phyloP scores from a whole-genome alignment of 2,329 filamentous ascomycete genomes.

The Parascedosporium putredinis region DNA sequence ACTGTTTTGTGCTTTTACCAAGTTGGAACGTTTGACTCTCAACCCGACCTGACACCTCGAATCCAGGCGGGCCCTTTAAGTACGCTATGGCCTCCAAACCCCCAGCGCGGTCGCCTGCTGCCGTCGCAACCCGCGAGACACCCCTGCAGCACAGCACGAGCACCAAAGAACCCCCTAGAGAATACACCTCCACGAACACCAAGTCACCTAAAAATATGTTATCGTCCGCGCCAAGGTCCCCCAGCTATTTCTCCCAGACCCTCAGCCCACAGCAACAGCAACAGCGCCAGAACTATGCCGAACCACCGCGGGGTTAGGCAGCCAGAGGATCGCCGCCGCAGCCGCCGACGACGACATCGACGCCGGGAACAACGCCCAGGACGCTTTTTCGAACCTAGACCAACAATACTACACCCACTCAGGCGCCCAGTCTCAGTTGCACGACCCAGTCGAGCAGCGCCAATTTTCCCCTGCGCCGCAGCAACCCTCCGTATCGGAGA shows the following conservation, averaged over 20 bases:
- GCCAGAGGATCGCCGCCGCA: neutral
- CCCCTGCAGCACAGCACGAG: neutral
- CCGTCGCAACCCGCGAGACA: neutral
- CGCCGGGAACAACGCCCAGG: neutral
- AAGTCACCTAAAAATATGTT: neutral
- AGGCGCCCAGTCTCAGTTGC: neutral
- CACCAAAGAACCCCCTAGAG: neutral
- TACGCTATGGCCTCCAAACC: neutral
- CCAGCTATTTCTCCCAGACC: constrained; percentile 4
- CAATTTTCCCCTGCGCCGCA: neutral
- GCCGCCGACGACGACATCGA: neutral
- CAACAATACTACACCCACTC: neutral
- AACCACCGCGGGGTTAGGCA: neutral
- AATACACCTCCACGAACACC: neutral
- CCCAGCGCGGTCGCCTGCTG: neutral
- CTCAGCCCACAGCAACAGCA: neutral
- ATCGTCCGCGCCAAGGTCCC: constrained; percentile 1
- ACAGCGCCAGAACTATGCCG: neutral
- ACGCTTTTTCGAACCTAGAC: neutral
- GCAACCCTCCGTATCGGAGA: too few relatives aligned
- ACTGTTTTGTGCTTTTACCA: too few relatives aligned
- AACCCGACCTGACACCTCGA: neutral
- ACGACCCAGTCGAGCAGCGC: neutral
- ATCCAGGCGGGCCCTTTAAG: neutral
- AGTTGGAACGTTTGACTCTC: too few relatives aligned